phyloP scores from a whole-genome alignment of 192 early-diverging fungal genomes.

The Coemansia umbellata region DNA sequence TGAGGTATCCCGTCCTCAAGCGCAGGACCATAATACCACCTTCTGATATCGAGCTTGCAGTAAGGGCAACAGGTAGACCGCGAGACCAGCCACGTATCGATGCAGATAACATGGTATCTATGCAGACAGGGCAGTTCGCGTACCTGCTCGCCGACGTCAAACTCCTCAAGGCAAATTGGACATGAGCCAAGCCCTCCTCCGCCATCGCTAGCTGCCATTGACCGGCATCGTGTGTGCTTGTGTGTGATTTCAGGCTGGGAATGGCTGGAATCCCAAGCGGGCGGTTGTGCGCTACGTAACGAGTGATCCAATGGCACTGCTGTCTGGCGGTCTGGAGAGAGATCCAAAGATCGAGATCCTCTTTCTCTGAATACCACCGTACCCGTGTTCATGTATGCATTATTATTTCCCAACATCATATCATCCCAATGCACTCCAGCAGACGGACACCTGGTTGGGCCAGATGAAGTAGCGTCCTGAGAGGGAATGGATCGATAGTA shows the following conservation, averaged over 20 bases:
- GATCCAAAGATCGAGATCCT: slow-evolving; percentile 27
- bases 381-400: slow-evolving; percentile 2
- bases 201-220: slow-evolving; percentile 10
- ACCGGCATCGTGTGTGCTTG: slow-evolving; percentile 9
- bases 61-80: slow-evolving; percentile 51
- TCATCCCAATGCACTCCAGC: slow-evolving; percentile 12
- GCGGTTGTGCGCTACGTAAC: neutral
- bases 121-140: slow-evolving; percentile 65
- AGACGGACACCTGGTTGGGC: neutral
- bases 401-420: neutral
- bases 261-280: slow-evolving; percentile 10
- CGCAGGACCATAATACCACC: slow-evolving; percentile 45
- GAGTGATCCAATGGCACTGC: neutral
- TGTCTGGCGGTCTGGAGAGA: slow-evolving; percentile 3
- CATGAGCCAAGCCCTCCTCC: slow-evolving; percentile 49
- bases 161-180: slow-evolving; percentile 68
- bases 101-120: slow-evolving; percentile 62
- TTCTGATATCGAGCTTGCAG: slow-evolving; percentile 49
- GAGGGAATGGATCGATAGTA: slow-evolving; percentile 15
- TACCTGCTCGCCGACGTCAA: slow-evolving; percentile 59
- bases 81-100: slow-evolving; percentile 61
- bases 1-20: slow-evolving; percentile 13
- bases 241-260: slow-evolving; percentile 41
- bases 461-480: slow-evolving; percentile 12
- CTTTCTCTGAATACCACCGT: slow-evolving; percentile 18